Evolutionary conservation across 768 basidiomycete genomes (phyloP).

Genomic region (Leucosporidium scottii): DNA sequence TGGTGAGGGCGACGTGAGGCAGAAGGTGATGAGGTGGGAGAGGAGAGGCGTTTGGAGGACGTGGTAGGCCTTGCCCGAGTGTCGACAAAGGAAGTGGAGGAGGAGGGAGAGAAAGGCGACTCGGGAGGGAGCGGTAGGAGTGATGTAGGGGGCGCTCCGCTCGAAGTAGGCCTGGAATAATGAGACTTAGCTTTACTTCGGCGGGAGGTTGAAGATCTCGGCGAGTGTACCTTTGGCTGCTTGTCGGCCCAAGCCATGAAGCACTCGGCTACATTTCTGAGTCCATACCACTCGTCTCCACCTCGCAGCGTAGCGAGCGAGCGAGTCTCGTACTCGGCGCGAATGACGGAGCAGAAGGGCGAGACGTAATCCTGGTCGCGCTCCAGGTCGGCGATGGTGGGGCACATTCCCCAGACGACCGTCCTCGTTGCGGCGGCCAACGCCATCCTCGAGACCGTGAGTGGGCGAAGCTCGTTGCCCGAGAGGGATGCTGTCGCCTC

Average conservation of each 20-base stretch:
- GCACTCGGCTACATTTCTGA: conserved; percentile 29
- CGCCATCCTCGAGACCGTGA: conserved; percentile 23
- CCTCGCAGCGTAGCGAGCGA: conserved; percentile 19
- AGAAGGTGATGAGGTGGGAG: conserved; percentile 33
- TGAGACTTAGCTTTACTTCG: background rate
- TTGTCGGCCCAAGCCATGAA: conserved; percentile 23
- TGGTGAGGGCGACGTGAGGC: conserved; percentile 35
- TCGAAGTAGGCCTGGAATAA: conserved; percentile 20
- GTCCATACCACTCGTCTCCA: conserved; percentile 22
- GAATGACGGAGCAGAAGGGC: conserved; percentile 15
- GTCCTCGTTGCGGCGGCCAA: conserved; percentile 17
- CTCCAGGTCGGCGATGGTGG: background rate
- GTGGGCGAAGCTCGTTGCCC: conserved; percentile 8
- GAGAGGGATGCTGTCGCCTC: conserved; percentile 5
- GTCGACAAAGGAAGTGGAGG: conserved; percentile 25
- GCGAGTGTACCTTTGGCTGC: conserved; percentile 13
- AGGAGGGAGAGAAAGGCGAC: conserved; percentile 23
- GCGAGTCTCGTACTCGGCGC: conserved; percentile 26
- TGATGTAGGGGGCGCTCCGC: conserved; percentile 9
- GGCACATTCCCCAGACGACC: conserved; percentile 28
- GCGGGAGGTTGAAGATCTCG: background rate
- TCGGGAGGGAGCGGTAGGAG: conserved; percentile 5
- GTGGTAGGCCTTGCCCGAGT: conserved; percentile 27
- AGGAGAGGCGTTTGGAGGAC: conserved; percentile 24
- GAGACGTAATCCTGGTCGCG: conserved; percentile 13